Conservation (phyloP, 805 yeast genomes). For the Priceomyces melissophilus region DNA sequence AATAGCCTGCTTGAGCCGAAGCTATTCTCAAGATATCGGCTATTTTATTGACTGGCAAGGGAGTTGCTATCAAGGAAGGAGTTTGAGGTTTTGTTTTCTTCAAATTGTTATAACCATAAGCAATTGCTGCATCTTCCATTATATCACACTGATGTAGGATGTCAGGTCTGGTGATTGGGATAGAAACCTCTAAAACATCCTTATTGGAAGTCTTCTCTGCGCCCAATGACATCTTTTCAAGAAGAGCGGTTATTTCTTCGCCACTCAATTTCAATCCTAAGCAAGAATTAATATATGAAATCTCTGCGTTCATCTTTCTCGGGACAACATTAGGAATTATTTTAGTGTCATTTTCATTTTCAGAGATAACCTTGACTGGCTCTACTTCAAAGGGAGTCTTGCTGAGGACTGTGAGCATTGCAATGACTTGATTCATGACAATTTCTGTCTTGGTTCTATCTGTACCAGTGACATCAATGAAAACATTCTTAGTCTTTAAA, state of each 20-base stretch:
- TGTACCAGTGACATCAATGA: constrained; percentile 92
- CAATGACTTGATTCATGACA: constrained; percentile 87
- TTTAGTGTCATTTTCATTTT: constrained; percentile 75
- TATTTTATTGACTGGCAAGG: constrained; percentile 87
- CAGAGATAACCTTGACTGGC: constrained; percentile 81
- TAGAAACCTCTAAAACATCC: constrained; percentile 57
- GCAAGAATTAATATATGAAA: constrained; percentile 85
- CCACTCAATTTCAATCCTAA: constrained; percentile 76
- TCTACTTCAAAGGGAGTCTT: constrained; percentile 79
- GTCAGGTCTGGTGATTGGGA: constrained; percentile 96
- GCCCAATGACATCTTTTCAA: constrained; percentile 76
- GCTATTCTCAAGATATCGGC: constrained; percentile 89
- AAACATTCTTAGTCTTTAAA: constrained; percentile 78
- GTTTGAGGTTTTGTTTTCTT: constrained; percentile 74
- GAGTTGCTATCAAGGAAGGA: constrained; percentile 76
- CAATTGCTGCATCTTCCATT: constrained; percentile 97
- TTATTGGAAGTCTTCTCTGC: constrained; percentile 49
- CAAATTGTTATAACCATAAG: constrained; percentile 89
- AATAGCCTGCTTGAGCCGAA: constrained; percentile 92
- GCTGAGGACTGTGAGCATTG: constrained; percentile 93
- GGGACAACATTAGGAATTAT: constrained; percentile 69
- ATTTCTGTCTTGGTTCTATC: constrained; percentile 92
- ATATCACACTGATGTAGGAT: constrained; percentile 95
- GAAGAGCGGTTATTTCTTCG: constrained; percentile 62
- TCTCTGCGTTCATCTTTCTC: constrained; percentile 69